Evolutionary conservation across 495 filamentous ascomycete genomes (phyloP).

Genomic region (Lasiosphaeria ovina): DNA sequence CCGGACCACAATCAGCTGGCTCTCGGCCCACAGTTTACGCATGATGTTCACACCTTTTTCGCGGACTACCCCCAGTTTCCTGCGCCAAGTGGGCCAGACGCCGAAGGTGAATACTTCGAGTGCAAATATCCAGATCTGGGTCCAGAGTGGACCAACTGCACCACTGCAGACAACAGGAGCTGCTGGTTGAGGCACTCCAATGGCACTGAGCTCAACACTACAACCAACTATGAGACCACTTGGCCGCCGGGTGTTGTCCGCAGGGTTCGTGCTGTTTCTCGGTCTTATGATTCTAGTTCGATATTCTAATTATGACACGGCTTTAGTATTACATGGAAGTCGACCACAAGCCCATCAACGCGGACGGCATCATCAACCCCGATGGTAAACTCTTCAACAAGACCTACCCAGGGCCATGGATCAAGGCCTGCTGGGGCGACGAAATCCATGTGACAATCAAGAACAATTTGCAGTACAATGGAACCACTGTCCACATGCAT

Average conservation of each 20-base stretch:
- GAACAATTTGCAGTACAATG: neutral
- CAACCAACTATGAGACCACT: neutral
- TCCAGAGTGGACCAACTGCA: neutral
- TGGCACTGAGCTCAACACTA: neutral
- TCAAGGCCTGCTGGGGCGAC: conserved; percentile 20
- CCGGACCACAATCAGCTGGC: neutral
- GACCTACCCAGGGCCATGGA: conserved; percentile 15
- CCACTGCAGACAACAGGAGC: neutral
- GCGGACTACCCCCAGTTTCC: neutral
- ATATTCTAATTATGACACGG: neutral
- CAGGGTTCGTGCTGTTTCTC: neutral
- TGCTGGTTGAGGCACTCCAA: neutral
- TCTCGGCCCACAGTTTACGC: neutral
- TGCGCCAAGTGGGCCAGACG: neutral
- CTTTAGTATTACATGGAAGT: conserved; percentile 14
- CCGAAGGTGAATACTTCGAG: neutral
- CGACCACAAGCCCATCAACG: conserved; percentile 12
- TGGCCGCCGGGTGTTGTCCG: neutral
- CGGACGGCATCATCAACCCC: conserved; percentile 14
- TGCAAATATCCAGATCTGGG: neutral
- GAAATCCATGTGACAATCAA: neutral
- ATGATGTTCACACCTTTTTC: neutral
- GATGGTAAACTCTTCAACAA: conserved; percentile 18
- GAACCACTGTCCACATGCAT: conserved; percentile 25
- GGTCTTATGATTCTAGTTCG: neutral